Conservation (phyloP, 768 basidiomycete genomes). For the Mycena rosella region DNA sequence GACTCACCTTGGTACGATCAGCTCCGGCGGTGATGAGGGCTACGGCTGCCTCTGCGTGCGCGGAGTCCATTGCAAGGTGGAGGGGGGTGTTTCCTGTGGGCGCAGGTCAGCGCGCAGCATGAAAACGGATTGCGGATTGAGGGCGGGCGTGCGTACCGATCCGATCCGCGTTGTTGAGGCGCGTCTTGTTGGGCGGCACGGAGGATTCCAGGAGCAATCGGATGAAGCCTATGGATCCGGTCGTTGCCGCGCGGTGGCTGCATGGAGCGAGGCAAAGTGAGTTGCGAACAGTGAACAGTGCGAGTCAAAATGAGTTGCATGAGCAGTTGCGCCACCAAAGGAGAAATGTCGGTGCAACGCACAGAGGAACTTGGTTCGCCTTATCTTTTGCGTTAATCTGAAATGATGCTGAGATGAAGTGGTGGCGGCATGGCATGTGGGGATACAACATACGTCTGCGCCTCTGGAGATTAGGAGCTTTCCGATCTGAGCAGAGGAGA, state of each 20-base stretch:
- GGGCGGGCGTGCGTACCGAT: slow-evolving; percentile 58
- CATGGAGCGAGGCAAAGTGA: slow-evolving; percentile 27
- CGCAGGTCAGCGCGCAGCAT: slow-evolving; percentile 34
- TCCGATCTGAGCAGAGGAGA: slow-evolving; percentile 75
- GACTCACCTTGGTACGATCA: slow-evolving; percentile 83
- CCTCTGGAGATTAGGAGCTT: slow-evolving; percentile 87
- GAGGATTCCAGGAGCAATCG: slow-evolving; percentile 87
- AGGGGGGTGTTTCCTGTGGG: slow-evolving; percentile 94
- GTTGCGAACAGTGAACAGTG: too few species aligned
- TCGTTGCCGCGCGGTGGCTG: slow-evolving; percentile 96
- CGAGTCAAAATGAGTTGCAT: slow-evolving; percentile 34
- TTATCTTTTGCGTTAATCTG: slow-evolving; percentile 96
- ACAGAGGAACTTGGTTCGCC: slow-evolving; percentile 94
- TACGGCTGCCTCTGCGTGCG: slow-evolving; percentile 91
- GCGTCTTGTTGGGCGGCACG: slow-evolving; percentile 78
- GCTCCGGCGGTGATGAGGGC: slow-evolving; percentile 95
- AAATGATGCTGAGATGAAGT: slow-evolving; percentile 42
- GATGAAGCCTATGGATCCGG: slow-evolving; percentile 92
- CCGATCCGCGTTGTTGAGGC: slow-evolving; percentile 89
- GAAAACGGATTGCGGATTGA: slow-evolving; percentile 28
- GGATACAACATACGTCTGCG: slow-evolving; percentile 86
- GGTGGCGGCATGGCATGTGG: slow-evolving; percentile 46
- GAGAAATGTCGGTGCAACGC: slow-evolving; percentile 48
- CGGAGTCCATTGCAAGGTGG: slow-evolving; percentile 97
- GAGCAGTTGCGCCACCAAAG: slow-evolving; percentile 40